Percentiles rank a stretch among this genome's conserved stretches.
Conservation (phyloP, 768 basidiomycete species). For the Leucosporidium creatinivorum region DNA sequence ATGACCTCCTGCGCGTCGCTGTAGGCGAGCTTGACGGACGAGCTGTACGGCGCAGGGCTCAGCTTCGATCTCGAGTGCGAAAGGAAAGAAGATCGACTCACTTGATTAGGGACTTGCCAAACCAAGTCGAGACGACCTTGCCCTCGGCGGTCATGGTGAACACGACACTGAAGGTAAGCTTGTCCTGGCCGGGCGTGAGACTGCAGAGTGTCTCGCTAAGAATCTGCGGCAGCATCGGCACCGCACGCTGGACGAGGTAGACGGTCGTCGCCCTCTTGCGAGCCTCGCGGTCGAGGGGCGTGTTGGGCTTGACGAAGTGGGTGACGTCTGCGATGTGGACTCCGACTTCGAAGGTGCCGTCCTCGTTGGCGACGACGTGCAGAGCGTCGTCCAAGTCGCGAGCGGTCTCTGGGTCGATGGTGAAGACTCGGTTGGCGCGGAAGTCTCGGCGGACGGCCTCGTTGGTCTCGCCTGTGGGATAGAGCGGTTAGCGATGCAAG, state of each 20-base stretch:
- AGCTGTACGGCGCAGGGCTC: constrained; percentile 48
- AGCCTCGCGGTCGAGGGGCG: constrained; percentile 95
- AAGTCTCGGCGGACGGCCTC: constrained; percentile 80
- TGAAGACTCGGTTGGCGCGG: constrained; percentile 76
- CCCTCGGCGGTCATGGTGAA: constrained; percentile 81
- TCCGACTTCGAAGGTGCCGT: constrained; percentile 85
- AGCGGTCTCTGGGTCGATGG: constrained; percentile 81
- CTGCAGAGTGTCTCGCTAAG: constrained; percentile 90
- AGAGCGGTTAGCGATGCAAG: constrained; percentile 44
- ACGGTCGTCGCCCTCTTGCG: constrained; percentile 88
- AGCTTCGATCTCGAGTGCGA: not conserved
- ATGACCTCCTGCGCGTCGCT: constrained; percentile 71
- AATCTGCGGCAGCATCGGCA: constrained; percentile 94
- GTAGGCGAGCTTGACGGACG: constrained; percentile 79
- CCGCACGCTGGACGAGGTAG: constrained; percentile 89
- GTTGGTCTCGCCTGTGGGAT: constrained; percentile 26
- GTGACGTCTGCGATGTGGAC: constrained; percentile 97
- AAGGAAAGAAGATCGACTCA: constrained; percentile 40
- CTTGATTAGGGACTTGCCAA: constrained; percentile 87
- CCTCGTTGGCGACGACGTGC: constrained; percentile 78
- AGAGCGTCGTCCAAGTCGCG: constrained; percentile 94
- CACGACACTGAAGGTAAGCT: constrained; percentile 80
- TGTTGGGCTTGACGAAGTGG: constrained; percentile 72
- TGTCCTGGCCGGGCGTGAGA: constrained; percentile 75
- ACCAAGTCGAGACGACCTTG: constrained; percentile 77